Evolutionary conservation across 331 rosid genomes (phyloP).

Genomic region (Stylosanthes scabra): DNA sequence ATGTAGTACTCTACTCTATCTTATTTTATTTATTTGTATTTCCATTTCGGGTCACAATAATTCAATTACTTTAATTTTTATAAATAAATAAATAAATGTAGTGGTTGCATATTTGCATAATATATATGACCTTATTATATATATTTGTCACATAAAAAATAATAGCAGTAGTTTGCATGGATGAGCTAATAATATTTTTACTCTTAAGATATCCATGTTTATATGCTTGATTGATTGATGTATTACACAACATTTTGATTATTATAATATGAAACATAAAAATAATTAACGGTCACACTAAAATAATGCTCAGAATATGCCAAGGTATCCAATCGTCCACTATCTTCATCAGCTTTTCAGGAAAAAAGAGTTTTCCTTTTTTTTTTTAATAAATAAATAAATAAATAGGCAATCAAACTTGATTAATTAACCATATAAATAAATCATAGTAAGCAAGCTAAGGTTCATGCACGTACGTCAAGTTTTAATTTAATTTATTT

Average conservation of each 20-base stretch:
- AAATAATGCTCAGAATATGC: constrained; percentile 6
- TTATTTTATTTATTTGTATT: background rate
- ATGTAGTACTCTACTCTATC: background rate
- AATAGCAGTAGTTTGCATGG: background rate
- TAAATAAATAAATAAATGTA: too few relatives aligned
- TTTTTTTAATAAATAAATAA: background rate
- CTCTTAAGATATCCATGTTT: constrained; percentile 23
- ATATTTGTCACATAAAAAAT: background rate
- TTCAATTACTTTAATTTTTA: background rate
- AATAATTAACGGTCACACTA: too few relatives aligned
- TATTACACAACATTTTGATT: too few relatives aligned
- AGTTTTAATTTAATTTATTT: background rate
- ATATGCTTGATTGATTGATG: too few relatives aligned
- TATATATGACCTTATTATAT: background rate
- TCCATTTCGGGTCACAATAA: constrained; percentile 6
- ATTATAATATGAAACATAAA: too few relatives aligned
- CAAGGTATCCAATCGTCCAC: constrained; percentile 13
- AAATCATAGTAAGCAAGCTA: too few relatives aligned
- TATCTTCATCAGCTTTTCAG: background rate
- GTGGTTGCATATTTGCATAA: background rate
- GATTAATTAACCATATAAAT: constrained; percentile 1
- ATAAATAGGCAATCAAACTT: background rate
- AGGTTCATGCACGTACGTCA: background rate
- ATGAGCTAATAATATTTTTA: constrained; percentile 3
- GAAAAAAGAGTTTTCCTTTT: constrained; percentile 1